Evolutionary conservation across 2,329 filamentous ascomycete species (phyloP).

Genomic region (Leptographium wingfieldii): DNA sequence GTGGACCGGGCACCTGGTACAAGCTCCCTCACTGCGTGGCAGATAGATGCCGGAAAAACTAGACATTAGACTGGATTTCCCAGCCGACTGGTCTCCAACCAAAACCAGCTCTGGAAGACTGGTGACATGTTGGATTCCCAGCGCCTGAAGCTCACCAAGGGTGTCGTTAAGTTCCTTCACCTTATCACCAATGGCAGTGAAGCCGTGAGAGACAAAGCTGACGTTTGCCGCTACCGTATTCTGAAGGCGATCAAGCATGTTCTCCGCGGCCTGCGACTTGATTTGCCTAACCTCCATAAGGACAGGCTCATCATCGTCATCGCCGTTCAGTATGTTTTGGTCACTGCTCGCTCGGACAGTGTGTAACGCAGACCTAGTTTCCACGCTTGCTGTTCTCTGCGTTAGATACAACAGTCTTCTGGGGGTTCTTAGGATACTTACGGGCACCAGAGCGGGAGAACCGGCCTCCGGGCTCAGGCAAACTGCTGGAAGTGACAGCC

Average conservation of each 20-base stretch:
- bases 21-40: slow-evolving; percentile 57
- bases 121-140: slow-evolving; percentile 60
- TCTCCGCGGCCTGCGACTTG: slow-evolving; percentile 1
- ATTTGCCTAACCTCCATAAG: slow-evolving; percentile 17
- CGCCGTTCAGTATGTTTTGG: slow-evolving; percentile 2
- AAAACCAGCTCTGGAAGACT: slow-evolving; percentile 69
- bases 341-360: neutral
- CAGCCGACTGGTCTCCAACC: slow-evolving; percentile 73
- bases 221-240: slow-evolving; percentile 5
- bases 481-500: neutral
- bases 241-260: neutral
- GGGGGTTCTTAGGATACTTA: slow-evolving; percentile 8
- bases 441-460: slow-evolving; percentile 13
- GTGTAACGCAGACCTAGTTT: slow-evolving; percentile 10
- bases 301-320: slow-evolving; percentile 14
- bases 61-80: slow-evolving; percentile 61
- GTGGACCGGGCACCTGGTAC: slow-evolving; percentile 69
- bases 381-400: slow-evolving; percentile 17
- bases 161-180: slow-evolving; percentile 54
- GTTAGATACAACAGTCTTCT: neutral
- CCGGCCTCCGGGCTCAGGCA: neutral
- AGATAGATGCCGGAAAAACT: slow-evolving; percentile 58
- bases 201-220: slow-evolving; percentile 26
- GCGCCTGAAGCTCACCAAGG: slow-evolving; percentile 53
- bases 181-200: slow-evolving; percentile 44